phyloP scores from a whole-genome alignment of 768 basidiomycete genomes.

The Tylopilus plumbeoviolaceoides region DNA sequence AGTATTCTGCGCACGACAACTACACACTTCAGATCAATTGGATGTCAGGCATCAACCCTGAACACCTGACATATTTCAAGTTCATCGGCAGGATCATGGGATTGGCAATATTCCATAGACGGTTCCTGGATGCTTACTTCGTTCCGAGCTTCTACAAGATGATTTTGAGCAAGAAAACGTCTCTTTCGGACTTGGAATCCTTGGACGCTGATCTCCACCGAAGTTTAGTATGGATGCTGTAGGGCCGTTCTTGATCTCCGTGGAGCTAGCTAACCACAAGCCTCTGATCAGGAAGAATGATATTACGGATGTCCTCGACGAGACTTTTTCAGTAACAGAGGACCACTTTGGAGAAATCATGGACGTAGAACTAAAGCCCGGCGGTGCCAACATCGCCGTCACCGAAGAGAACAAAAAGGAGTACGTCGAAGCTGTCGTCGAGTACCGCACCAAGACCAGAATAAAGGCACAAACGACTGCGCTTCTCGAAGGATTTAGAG shows the following conservation, averaged over 20 bases:
- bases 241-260: slow-evolving; percentile 14
- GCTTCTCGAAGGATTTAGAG: slow-evolving; percentile 82
- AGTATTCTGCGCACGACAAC: slow-evolving; percentile 77
- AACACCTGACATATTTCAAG: slow-evolving; percentile 77
- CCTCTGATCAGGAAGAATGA: slow-evolving; percentile 56
- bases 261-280: neutral
- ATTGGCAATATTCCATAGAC: slow-evolving; percentile 71
- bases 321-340: slow-evolving; percentile 67
- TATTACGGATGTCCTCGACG: slow-evolving; percentile 70
- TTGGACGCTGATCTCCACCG: slow-evolving; percentile 67
- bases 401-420: slow-evolving; percentile 77
- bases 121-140: slow-evolving; percentile 78
- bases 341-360: slow-evolving; percentile 74
- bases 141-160: slow-evolving; percentile 80
- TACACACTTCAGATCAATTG: slow-evolving; percentile 81
- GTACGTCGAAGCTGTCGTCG: slow-evolving; percentile 73
- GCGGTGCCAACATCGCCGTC: slow-evolving; percentile 57
- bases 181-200: slow-evolving; percentile 62
- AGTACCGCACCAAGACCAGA: slow-evolving; percentile 78
- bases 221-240: slow-evolving; percentile 75
- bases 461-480: slow-evolving; percentile 82
- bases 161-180: slow-evolving; percentile 59
- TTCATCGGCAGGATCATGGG: slow-evolving; percentile 75
- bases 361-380: slow-evolving; percentile 60
- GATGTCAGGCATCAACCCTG: slow-evolving; percentile 70